Evolutionary conservation across 345 rosid genomes (phyloP), one percentile per base, ranked within the genome.

Genomic region (Murraya paniculata): DNA sequence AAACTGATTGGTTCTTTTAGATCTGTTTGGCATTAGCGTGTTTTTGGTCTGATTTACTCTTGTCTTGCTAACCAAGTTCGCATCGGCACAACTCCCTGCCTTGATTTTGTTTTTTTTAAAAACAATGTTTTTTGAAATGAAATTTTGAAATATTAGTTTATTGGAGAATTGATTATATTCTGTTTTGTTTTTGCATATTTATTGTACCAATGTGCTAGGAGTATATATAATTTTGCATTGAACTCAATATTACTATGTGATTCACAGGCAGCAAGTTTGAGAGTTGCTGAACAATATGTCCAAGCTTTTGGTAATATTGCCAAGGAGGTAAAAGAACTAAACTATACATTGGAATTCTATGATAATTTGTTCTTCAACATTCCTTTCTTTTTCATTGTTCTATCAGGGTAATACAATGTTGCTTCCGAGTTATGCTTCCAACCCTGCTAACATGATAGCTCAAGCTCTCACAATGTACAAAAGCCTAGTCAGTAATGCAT

Each of bases 271-370:
- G 98, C 97, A 27, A 89, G 97, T 83, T 81, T 92, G 85, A 96
- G 87, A 84, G 76, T 92, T 76, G 97, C 98, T 16, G 98, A 92
- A 78, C 97, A 91, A 73, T 96, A 96, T 76, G 76, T 94, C 76
- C 85, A 87, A 5, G 97, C 99, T 55, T 96, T 94, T 45, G 82
- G 98, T 65, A 89, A 96, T 57, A 91, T 96, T 78, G 99, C 98
- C 71, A 92, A 96, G 83, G 84, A 92, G 95, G 98, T 94, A 85
- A 87, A 59, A 16, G 21, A 72, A 38, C 33, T 18, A 64, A 50
- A 28, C 27, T 41, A 60, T 30, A 13, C 30, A 65, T 35, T 25
- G 9, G 28, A 56, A 11, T 45, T 35, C 31, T 55, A 2, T 56
- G 68, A 36, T 72, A 21, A 16, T 74, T 22, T 66, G 60, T 64